These are phyloP conservation scores for Blastobotrys malaysiensis DNA, from an alignment of 1,139 yeast genomes.

Conservation along the genomic window DNA sequence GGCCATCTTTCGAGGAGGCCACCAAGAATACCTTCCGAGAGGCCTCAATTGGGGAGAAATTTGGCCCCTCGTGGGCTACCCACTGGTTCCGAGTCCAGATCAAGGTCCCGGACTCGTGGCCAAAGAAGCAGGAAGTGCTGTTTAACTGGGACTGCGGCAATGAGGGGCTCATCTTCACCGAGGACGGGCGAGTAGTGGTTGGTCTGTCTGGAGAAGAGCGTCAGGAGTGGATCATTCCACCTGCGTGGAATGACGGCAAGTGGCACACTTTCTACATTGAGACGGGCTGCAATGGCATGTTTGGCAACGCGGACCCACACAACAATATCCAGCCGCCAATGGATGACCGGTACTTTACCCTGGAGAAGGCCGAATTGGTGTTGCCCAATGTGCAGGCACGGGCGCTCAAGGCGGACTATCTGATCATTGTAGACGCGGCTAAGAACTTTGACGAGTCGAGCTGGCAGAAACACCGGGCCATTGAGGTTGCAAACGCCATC, in stretches of 20 bases:
- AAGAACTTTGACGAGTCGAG: constrained; percentile 67
- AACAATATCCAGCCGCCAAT: constrained; percentile 51
- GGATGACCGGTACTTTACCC: constrained; percentile 60
- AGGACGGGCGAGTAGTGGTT: constrained; percentile 63
- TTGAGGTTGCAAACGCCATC: constrained; percentile 68
- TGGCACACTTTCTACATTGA: constrained; percentile 67
- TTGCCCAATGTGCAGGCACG: constrained; percentile 82
- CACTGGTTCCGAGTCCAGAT: constrained; percentile 81
- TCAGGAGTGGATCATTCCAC: constrained; percentile 68
- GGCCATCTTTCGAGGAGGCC: constrained; percentile 75
- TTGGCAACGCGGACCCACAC: constrained; percentile 55
- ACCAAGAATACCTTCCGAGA: constrained; percentile 53
- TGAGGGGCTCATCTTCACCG: constrained; percentile 75
- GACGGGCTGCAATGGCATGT: constrained; percentile 93
- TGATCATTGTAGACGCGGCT: constrained; percentile 86
- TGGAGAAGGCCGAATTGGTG: constrained; percentile 71
- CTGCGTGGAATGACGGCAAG: constrained; percentile 38
- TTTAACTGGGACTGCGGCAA: constrained; percentile 84
- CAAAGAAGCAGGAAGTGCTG: constrained; percentile 50
- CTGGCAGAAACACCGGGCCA: constrained; percentile 81
- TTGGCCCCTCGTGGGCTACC: constrained; percentile 97
- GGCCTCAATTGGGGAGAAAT: constrained; percentile 63
- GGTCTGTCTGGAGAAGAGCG: constrained; percentile 88
- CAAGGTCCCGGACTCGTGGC: constrained; percentile 48
- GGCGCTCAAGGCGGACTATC: constrained; percentile 69